Conservation (phyloP, 768 basidiomycete genomes). For the Hemileccinum rubropunctum region DNA sequence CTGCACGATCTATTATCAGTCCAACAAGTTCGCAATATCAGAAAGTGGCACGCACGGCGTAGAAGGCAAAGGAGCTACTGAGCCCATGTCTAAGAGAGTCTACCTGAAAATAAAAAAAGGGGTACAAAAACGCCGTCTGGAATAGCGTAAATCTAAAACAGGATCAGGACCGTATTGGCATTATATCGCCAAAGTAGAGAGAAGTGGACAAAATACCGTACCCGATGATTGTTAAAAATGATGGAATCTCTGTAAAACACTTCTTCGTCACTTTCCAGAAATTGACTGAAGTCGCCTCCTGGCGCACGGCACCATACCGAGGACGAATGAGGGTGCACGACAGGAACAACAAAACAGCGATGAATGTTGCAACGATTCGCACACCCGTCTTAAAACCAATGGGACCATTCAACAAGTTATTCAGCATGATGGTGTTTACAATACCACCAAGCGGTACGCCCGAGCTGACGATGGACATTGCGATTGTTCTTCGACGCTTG, state of each 20-base stretch:
- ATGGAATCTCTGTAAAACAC: conserved; percentile 23
- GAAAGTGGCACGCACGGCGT: conserved; percentile 37
- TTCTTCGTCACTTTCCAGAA: conserved; percentile 19
- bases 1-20: conserved; percentile 20
- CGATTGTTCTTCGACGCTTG: conserved; percentile 36
- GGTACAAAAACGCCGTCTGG: conserved; percentile 43
- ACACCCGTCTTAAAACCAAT: conserved; percentile 44
- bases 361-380: conserved; percentile 39
- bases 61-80: conserved; percentile 40
- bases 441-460: conserved; percentile 53
- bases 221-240: conserved; percentile 25
- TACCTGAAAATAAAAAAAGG: conserved; percentile 58
- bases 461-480: conserved; percentile 45
- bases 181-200: not conserved
- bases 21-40: not conserved
- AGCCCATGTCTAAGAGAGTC: conserved; percentile 51
- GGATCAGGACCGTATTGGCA: not conserved
- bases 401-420: conserved; percentile 39
- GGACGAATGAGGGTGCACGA: conserved; percentile 39
- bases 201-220: not conserved
- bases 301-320: conserved; percentile 16
- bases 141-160: conserved; percentile 24
- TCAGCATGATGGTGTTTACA: conserved; percentile 60
- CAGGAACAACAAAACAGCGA: conserved; percentile 35
- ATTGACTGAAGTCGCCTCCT: not conserved